phyloP scores from a whole-genome alignment of 345 rosid species.

The Eucalyptus brandiana region DNA sequence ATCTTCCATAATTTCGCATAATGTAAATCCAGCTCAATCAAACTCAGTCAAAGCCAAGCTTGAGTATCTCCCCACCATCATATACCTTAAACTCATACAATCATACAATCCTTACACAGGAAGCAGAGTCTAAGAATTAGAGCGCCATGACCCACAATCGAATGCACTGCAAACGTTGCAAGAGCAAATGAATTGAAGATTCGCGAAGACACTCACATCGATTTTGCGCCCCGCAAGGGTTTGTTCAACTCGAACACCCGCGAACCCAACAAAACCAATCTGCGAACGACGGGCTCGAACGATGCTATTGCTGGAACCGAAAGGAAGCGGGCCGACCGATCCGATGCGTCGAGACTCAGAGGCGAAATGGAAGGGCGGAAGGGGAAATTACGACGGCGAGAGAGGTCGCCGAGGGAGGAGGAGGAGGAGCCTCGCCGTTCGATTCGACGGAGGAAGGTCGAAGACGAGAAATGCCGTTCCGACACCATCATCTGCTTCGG shows the following conservation, averaged over 20 bases:
- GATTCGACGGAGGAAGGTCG: neutral
- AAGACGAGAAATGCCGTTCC: neutral
- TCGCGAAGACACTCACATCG: neutral
- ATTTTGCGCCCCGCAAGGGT: neutral
- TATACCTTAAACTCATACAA: neutral
- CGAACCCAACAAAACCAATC: neutral
- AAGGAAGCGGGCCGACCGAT: neutral
- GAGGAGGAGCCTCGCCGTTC: neutral
- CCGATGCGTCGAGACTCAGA: neutral
- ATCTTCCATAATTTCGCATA: neutral
- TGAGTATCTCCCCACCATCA: neutral
- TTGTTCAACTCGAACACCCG: neutral
- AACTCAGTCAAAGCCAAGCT: neutral
- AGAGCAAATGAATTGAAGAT: neutral
- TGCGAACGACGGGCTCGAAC: neutral
- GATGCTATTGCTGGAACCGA: neutral
- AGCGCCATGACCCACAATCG: neutral
- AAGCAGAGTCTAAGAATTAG: neutral
- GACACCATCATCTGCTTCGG: neutral
- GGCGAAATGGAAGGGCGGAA: neutral
- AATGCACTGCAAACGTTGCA: neutral
- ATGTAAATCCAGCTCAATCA: neutral
- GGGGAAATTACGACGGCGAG: neutral
- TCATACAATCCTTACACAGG: neutral
- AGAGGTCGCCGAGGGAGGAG: neutral